Evolutionary conservation across 202 grass and related monocot genomes (phyloP).

Genomic region (Setaria italica): DNA sequence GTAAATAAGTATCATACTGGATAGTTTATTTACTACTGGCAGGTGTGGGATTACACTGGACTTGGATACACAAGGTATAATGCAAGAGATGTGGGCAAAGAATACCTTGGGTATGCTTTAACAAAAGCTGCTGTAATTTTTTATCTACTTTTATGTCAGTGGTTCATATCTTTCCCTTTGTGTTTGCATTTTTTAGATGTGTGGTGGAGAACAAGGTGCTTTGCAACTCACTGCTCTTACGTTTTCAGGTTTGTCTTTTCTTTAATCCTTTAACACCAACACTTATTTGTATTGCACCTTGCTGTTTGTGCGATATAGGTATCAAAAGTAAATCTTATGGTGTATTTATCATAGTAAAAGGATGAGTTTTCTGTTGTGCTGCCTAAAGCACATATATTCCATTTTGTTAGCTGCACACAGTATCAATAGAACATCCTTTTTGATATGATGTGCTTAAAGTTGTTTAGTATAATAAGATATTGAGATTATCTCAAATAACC

Average conservation of each 20-base stretch:
- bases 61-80: conserved; percentile 88
- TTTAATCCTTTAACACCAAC: conserved; percentile 5
- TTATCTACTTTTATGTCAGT: not conserved
- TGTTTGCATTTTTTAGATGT: conserved; percentile 62
- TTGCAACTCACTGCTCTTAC: conserved; percentile 82
- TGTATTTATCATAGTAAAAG: conserved; percentile 1
- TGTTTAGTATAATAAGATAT: not conserved
- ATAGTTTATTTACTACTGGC: conserved; percentile 33
- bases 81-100: conserved; percentile 85
- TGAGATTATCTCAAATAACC: not conserved
- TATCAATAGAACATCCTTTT: not conserved
- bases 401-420: conserved; percentile 8
- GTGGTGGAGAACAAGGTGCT: conserved; percentile 99
- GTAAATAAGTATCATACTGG: conserved; percentile 22
- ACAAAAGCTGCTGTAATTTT: conserved; percentile 1
- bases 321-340: conserved; percentile 9
- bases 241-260: conserved; percentile 67
- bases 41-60: conserved; percentile 99
- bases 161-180: conserved; percentile 10
- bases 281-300: conserved; percentile 7
- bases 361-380: not conserved
- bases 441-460: not conserved
- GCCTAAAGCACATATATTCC: not conserved
- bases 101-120: conserved; percentile 80
- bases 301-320: not conserved